phyloP scores from a whole-genome alignment of 768 basidiomycete genomes.

The Rhodotorula graminis region DNA sequence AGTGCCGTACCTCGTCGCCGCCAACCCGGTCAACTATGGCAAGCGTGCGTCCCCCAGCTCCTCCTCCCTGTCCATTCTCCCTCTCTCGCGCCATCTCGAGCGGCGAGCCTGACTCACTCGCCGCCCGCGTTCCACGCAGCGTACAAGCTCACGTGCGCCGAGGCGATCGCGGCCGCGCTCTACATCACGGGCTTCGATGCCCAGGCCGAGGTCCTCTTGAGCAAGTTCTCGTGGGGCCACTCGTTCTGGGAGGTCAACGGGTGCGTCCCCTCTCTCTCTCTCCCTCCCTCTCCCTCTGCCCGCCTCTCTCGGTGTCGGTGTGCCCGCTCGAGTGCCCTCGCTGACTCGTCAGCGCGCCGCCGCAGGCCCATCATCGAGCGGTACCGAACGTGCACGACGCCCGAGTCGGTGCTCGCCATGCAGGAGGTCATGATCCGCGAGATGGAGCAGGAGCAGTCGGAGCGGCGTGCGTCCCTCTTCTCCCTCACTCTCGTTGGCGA shows the following conservation, averaged over 20 bases:
- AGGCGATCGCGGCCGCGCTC: constrained; percentile 76
- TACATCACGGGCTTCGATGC: constrained; percentile 82
- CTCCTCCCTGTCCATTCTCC: no score
- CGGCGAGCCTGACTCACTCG: background rate
- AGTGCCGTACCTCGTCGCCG: constrained; percentile 94
- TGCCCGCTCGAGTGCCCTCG: no score
- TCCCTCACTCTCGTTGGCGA: background rate
- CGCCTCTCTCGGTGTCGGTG: no score
- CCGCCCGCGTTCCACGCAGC: constrained; percentile 46
- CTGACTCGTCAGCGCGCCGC: background rate
- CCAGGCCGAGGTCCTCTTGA: constrained; percentile 72
- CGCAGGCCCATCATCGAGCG: constrained; percentile 64
- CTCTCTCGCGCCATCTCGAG: background rate
- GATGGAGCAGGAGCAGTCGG: constrained; percentile 45
- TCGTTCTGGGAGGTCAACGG: constrained; percentile 81
- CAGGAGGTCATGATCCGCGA: constrained; percentile 54
- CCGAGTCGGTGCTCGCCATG: constrained; percentile 59
- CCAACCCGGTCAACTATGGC: constrained; percentile 96
- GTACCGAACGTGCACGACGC: constrained; percentile 67
- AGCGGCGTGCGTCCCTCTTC: constrained; percentile 23
- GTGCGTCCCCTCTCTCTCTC: constrained; percentile 49
- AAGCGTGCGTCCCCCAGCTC: constrained; percentile 61
- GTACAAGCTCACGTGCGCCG: constrained; percentile 86
- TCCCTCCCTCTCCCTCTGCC: no score
- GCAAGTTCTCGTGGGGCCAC: constrained; percentile 83